These are phyloP conservation scores for Fusarium musae DNA, from an alignment of 2,329 filamentous ascomycete genomes.

Conservation along the genomic window DNA sequence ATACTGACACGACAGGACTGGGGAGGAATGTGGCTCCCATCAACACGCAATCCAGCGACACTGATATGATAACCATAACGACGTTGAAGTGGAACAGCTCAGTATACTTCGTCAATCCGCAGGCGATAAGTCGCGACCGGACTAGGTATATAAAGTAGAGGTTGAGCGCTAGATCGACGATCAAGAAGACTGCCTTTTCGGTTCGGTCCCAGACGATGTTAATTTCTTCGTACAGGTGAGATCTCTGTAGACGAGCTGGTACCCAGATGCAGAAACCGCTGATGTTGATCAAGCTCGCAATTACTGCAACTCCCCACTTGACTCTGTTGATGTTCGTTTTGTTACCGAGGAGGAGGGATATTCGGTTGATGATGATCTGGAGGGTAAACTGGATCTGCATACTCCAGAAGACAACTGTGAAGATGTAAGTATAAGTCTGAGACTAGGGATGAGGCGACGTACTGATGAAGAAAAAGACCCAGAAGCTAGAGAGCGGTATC, in stretches of 20 bases:
- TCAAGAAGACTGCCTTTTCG: slow-evolving; percentile 29
- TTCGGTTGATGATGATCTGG: slow-evolving; percentile 35
- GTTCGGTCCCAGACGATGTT: slow-evolving; percentile 34
- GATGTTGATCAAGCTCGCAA: slow-evolving; percentile 25
- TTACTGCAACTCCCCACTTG: slow-evolving; percentile 20
- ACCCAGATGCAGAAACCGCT: slow-evolving; percentile 35
- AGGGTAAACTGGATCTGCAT: slow-evolving; percentile 36
- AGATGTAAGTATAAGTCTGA: neutral
- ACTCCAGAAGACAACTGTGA: slow-evolving; percentile 24
- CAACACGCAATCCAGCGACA: slow-evolving; percentile 24
- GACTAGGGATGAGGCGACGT: neutral
- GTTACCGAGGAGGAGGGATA: slow-evolving; percentile 22
- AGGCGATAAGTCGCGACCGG: slow-evolving; percentile 17
- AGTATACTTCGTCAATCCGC: slow-evolving; percentile 26
- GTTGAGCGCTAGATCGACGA: slow-evolving; percentile 26
- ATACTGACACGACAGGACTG: slow-evolving; percentile 26
- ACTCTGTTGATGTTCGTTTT: slow-evolving; percentile 21
- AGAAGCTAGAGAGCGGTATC: neutral
- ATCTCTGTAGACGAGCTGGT: slow-evolving; percentile 24
- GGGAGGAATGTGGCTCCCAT: slow-evolving; percentile 33
- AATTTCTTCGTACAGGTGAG: slow-evolving; percentile 22
- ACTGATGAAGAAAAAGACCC: slow-evolving; percentile 36
- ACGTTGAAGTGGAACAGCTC: slow-evolving; percentile 28
- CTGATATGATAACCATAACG: slow-evolving; percentile 22
- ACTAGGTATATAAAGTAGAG: slow-evolving; percentile 35